A percentile compares a stretch with the other conserved stretches of the same genome.
These are phyloP conservation scores for Mycena olivaceomarginata DNA, from an alignment of 768 basidiomycete genomes.

Conservation along the genomic window DNA sequence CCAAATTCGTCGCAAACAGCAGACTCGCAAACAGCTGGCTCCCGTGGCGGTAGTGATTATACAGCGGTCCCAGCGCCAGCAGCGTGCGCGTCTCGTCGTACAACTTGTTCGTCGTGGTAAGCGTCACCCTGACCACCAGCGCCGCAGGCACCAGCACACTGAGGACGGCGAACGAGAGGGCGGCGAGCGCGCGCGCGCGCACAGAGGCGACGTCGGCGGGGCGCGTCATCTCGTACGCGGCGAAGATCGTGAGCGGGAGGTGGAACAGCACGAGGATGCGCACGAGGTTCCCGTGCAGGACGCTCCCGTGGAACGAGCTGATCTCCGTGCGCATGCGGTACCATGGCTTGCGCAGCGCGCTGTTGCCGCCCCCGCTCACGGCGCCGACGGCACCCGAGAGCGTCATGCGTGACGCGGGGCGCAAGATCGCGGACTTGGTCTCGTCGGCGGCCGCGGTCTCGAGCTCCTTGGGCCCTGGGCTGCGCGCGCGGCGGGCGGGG, in stretches of 20 bases:
- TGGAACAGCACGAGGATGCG: conserved; percentile 95
- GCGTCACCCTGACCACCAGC: conserved; percentile 85
- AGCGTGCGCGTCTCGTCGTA: conserved; percentile 97
- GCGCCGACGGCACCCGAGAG: conserved; percentile 16
- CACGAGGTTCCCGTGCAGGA: conserved; percentile 93
- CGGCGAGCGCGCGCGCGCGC: conserved; percentile 86
- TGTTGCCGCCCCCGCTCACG: conserved; percentile 43
- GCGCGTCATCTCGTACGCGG: conserved; percentile 89
- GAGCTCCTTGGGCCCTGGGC: conserved; percentile 46
- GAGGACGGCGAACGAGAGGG: conserved; percentile 86
- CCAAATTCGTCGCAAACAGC: conserved; percentile 88
- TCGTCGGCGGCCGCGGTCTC: conserved; percentile 56
- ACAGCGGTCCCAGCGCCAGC: conserved; percentile 92
- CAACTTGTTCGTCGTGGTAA: conserved; percentile 90
- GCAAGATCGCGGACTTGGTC: conserved; percentile 40
- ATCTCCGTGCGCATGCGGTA: conserved; percentile 76
- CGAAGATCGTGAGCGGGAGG: conserved; percentile 94
- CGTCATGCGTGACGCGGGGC: conserved; percentile 39
- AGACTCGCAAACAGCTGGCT: conserved; percentile 92
- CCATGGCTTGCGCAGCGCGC: conserved; percentile 63
- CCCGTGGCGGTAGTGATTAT: conserved; percentile 95
- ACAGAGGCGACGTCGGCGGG: conserved; percentile 69
- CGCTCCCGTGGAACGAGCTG: conserved; percentile 87
- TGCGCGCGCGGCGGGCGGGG: conserved; percentile 46
- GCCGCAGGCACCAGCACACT: conserved; percentile 86